Evolutionary conservation across 2,329 filamentous ascomycete species (phyloP).

Genomic region (Aspergillus fumigatus): DNA sequence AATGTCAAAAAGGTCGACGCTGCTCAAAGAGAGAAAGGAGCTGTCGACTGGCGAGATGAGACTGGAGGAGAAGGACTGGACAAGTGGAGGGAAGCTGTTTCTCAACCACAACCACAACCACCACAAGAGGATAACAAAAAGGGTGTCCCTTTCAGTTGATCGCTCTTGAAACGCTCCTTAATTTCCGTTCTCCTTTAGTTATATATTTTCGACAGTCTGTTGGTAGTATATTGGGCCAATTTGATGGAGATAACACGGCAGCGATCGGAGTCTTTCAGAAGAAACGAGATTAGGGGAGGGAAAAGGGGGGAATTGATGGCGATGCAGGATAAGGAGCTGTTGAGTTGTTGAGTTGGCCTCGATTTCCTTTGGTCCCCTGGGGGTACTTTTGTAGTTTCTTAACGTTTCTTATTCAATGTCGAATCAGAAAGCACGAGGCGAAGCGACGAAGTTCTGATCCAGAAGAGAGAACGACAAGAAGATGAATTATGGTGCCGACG

Average conservation of each 20-base stretch:
- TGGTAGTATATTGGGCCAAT: neutral
- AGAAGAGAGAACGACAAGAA: constrained; percentile 26
- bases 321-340: constrained; percentile 8
- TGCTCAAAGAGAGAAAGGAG: constrained; percentile 7
- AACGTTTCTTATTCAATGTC: constrained; percentile 5
- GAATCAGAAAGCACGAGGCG: constrained; percentile 5
- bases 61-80: constrained; percentile 18
- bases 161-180: neutral
- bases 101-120: constrained; percentile 17
- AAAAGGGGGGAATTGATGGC: constrained; percentile 5
- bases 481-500: constrained; percentile 19
- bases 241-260: constrained; percentile 10
- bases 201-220: constrained; percentile 1
- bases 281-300: neutral
- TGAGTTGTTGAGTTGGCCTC: constrained; percentile 13
- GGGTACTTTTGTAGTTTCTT: constrained; percentile 1
- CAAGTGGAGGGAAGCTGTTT: constrained; percentile 21
- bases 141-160: neutral
- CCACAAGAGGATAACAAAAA: constrained; percentile 11
- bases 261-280: constrained; percentile 10
- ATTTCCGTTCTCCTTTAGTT: constrained; percentile 6
- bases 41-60: constrained; percentile 10
- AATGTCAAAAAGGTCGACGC: neutral
- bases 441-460: constrained; percentile 13
- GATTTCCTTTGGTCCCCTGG: constrained; percentile 2